Conservation (phyloP, 805 yeast genomes). For the Candida xyloterini region DNA sequence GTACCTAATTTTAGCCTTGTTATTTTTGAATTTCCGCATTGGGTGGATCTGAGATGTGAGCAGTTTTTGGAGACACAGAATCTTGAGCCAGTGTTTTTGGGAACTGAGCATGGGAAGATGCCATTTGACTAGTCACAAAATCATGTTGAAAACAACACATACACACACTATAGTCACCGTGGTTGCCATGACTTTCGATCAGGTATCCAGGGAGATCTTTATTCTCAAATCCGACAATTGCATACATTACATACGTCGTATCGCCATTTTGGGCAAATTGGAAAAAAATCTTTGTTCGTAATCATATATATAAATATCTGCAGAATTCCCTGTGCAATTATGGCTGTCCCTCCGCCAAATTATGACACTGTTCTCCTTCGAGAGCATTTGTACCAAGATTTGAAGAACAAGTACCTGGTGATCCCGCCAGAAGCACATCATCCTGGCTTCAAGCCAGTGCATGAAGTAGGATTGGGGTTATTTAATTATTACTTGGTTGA, state of each 20-base stretch:
- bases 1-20: not conserved
- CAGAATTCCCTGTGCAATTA: slow-evolving; percentile 4
- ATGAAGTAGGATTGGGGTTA: slow-evolving; percentile 32
- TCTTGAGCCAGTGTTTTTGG: not conserved
- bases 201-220: no score
- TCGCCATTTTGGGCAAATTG: not conserved
- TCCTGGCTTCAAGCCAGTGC: slow-evolving; percentile 28
- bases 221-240: not conserved
- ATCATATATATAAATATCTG: not conserved
- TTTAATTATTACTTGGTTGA: slow-evolving; percentile 27
- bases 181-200: no score
- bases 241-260: not conserved
- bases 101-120: not conserved
- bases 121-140: not conserved
- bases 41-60: not conserved
- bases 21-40: slow-evolving; percentile 3
- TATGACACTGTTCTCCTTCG: slow-evolving; percentile 33
- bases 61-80: not conserved
- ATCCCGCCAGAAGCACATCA: slow-evolving; percentile 26
- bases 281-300: not conserved
- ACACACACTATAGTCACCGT: no score
- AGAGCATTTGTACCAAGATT: slow-evolving; percentile 33
- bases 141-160: no score
- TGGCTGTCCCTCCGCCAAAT: slow-evolving; percentile 34
- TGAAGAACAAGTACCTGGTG: slow-evolving; percentile 25